Evolutionary conservation across 345 rosid genomes (phyloP), one percentile per base, ranked within the genome.

Genomic region (Boechera retrofracta): DNA sequence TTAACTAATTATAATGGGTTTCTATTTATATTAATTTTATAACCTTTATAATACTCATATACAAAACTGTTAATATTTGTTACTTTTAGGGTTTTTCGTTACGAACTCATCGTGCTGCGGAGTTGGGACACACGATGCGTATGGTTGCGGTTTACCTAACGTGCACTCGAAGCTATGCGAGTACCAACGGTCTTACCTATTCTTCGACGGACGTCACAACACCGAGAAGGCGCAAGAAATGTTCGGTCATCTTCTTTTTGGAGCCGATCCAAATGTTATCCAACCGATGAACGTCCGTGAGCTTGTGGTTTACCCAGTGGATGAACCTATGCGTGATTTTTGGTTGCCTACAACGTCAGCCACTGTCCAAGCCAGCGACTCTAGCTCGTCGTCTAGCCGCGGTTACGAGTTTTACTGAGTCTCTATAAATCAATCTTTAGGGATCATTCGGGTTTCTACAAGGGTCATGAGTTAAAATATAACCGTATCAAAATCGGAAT

Each of bases 181-280:
- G 11, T 80, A 60, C 74, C 83, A 76, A 56, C 10, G 83, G 2
- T 67, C 80, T 57, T 76, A 76, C 61, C 16, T 80, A 15, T 80
- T 76, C 47, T 80, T 63, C 4, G 83, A 80, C 11, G 83, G 83
- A 15, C 72, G 77, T 49, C 83, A 80, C 80, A 76, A 80, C 39
- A 60, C 83, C 5, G 77, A 80, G 42, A 80, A 80, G 55, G 62
- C 77, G 0, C 79, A 80, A 66, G 79, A 80, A 33, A 58, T 36
- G 12, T 45, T 80, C 12, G 73, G 36, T 53, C 83, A 80, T 54
- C 67, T 80, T 41, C 69, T 80, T 4, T 75, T 70, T 35, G 79
- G 80, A 45, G 77, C 80, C 21, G 80, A 75, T 52, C 58, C 75
- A 28, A 59, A 24, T 45, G 72, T 80, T 13, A 57, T 80, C 8